These are phyloP conservation scores for Plantago coronopus DNA, from an alignment of 305 asterid species.

Conservation along the genomic window DNA sequence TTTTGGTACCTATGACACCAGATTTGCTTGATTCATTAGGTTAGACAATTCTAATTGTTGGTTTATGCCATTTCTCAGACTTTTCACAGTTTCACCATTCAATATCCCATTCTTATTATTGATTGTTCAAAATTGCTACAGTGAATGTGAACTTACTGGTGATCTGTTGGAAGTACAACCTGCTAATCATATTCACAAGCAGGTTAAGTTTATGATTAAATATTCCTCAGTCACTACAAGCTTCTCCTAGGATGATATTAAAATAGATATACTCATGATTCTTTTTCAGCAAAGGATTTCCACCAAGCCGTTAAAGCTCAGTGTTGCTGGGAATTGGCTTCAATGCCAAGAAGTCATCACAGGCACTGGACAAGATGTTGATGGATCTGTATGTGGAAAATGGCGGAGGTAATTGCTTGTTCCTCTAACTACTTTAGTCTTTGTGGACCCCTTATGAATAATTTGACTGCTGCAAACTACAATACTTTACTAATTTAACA, in stretches of 20 bases:
- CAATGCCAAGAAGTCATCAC: constrained; percentile 64
- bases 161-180: constrained; percentile 43
- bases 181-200: constrained; percentile 25
- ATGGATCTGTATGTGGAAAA: constrained; percentile 73
- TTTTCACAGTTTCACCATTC: constrained; percentile 9
- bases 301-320: constrained; percentile 30
- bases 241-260: constrained; percentile 24
- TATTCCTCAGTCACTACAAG: constrained; percentile 18
- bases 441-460: background rate
- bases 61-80: constrained; percentile 8
- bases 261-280: constrained; percentile 21
- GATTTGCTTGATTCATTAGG: constrained; percentile 10
- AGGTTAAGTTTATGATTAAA: constrained; percentile 40
- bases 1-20: constrained; percentile 2
- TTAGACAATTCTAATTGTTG: constrained; percentile 16
- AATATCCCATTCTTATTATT: constrained; percentile 22
- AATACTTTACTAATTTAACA: background rate
- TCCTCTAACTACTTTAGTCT: background rate
- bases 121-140: constrained; percentile 36
- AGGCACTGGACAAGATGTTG: constrained; percentile 50
- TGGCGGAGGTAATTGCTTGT: constrained; percentile 73
- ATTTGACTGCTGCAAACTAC: background rate
- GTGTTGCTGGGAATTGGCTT: constrained; percentile 81
- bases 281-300: constrained; percentile 38
- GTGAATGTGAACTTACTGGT: constrained; percentile 41